Conservation (phyloP, 208 protist species). For the Herpetomonas muscarum region DNA sequence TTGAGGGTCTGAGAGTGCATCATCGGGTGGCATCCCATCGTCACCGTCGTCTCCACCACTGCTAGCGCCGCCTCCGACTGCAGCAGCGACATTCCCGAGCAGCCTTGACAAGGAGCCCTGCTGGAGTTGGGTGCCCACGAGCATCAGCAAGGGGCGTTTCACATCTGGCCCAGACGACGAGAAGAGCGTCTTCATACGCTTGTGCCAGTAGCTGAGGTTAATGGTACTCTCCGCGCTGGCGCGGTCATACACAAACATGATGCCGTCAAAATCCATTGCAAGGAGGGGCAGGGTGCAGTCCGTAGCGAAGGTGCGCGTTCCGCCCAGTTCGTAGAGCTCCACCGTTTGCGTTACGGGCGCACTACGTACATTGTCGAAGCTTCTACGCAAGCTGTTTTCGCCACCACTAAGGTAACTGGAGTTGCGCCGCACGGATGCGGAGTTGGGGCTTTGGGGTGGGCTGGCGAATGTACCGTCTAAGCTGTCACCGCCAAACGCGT, state of each 20-base stretch:
- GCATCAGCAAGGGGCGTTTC: conserved; percentile 21
- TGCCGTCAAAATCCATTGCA: conserved; percentile 59
- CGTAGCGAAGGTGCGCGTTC: conserved; percentile 49
- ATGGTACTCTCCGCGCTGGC: conserved; percentile 48
- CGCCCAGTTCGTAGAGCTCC: conserved; percentile 78
- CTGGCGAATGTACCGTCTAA: no score
- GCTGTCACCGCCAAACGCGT: no score
- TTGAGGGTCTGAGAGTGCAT: neutral
- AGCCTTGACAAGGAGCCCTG: conserved; percentile 7
- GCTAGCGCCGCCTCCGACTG: neutral
- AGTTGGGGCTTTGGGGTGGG: no score
- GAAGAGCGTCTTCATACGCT: conserved; percentile 25
- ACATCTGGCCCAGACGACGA: neutral
- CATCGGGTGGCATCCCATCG: neutral
- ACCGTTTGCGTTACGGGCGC: conserved; percentile 26
- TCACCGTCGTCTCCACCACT: neutral
- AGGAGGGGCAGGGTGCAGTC: conserved; percentile 38
- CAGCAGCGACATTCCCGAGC: neutral
- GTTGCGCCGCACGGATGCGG: no score
- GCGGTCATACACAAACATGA: conserved; percentile 74
- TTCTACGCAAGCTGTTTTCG: no score
- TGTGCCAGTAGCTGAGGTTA: conserved; percentile 53
- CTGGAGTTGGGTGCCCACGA: conserved; percentile 39
- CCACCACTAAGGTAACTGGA: no score
- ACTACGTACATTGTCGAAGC: no score